These are phyloP conservation scores for Multifurca ochricompacta DNA, from an alignment of 768 basidiomycete genomes.

Conservation along the genomic window DNA sequence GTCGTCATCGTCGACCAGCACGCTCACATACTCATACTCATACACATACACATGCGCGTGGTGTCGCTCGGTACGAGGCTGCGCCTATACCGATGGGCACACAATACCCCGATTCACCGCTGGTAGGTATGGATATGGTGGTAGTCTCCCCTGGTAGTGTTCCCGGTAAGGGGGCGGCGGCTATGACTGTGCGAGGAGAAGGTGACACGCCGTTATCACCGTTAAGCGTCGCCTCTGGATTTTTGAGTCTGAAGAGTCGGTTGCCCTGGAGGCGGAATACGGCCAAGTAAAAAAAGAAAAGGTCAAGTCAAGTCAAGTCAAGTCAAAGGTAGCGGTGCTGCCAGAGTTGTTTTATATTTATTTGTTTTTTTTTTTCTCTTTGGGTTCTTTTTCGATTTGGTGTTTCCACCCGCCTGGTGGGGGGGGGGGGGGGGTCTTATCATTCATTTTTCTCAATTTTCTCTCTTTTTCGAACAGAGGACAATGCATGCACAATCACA, in stretches of 20 bases:
- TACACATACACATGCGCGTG: not conserved
- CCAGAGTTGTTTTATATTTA: too few species aligned
- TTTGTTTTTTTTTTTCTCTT: not conserved
- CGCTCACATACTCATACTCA: too few species aligned
- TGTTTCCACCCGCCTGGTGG: too few species aligned
- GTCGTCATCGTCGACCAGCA: too few species aligned
- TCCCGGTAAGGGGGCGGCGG: not conserved
- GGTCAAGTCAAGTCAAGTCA: too few species aligned
- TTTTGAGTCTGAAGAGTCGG: slow-evolving; percentile 1
- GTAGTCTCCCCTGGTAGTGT: too few species aligned
- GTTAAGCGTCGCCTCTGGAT: not conserved
- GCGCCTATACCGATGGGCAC: slow-evolving; percentile 14
- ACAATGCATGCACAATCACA: too few species aligned
- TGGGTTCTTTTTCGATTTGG: too few species aligned
- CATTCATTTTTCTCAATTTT: too few species aligned
- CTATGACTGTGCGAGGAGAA: not conserved
- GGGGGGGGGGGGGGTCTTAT: too few species aligned
- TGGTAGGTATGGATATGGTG: not conserved
- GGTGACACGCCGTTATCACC: not conserved
- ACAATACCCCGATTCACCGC: slow-evolving; percentile 17
- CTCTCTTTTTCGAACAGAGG: too few species aligned
- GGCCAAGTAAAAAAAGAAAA: slow-evolving; percentile 5
- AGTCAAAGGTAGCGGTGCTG: too few species aligned
- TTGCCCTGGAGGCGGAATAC: slow-evolving; percentile 17
- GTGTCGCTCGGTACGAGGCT: slow-evolving; percentile 6